Conservation (phyloP, 2,329 filamentous ascomycete species). For the Fusarium sublunatum region DNA sequence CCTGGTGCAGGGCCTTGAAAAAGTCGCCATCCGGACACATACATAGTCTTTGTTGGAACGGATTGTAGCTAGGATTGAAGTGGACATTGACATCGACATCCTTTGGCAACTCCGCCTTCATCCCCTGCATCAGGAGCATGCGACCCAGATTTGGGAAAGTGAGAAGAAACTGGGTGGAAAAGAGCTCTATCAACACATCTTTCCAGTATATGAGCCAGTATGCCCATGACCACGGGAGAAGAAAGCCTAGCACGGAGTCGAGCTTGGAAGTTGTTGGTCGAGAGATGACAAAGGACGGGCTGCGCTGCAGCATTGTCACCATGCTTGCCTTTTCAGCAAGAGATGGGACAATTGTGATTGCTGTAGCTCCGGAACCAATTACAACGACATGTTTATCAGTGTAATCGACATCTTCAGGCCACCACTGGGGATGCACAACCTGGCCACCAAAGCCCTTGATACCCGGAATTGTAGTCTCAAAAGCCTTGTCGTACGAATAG, state of each 20-base stretch:
- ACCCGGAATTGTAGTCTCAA: slow-evolving; percentile 72
- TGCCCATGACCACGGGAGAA: slow-evolving; percentile 61
- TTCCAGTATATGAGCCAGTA: slow-evolving; percentile 62
- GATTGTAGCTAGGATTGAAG: slow-evolving; percentile 73
- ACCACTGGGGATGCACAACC: slow-evolving; percentile 78
- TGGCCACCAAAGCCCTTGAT: slow-evolving; percentile 73
- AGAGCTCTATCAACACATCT: slow-evolving; percentile 58
- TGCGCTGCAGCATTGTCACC: slow-evolving; percentile 85
- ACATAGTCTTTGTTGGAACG: slow-evolving; percentile 81
- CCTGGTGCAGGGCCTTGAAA: slow-evolving; percentile 59
- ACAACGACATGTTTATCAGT: slow-evolving; percentile 75
- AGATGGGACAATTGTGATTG: slow-evolving; percentile 79
- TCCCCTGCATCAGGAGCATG: slow-evolving; percentile 54
- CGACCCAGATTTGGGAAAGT: slow-evolving; percentile 43
- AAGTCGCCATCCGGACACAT: slow-evolving; percentile 70
- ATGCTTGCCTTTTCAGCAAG: slow-evolving; percentile 72
- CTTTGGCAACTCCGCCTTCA: slow-evolving; percentile 63
- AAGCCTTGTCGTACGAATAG: slow-evolving; percentile 75
- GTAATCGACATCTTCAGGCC: slow-evolving; percentile 76
- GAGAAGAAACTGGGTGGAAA: slow-evolving; percentile 53
- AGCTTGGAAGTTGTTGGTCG: slow-evolving; percentile 56
- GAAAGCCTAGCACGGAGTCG: slow-evolving; percentile 52
- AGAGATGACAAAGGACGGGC: slow-evolving; percentile 76
- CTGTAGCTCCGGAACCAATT: slow-evolving; percentile 82
- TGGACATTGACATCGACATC: slow-evolving; percentile 67